These are phyloP conservation scores for Coprinopsis sp. DNA, from an alignment of 768 basidiomycete species.

Conservation along the genomic window DNA sequence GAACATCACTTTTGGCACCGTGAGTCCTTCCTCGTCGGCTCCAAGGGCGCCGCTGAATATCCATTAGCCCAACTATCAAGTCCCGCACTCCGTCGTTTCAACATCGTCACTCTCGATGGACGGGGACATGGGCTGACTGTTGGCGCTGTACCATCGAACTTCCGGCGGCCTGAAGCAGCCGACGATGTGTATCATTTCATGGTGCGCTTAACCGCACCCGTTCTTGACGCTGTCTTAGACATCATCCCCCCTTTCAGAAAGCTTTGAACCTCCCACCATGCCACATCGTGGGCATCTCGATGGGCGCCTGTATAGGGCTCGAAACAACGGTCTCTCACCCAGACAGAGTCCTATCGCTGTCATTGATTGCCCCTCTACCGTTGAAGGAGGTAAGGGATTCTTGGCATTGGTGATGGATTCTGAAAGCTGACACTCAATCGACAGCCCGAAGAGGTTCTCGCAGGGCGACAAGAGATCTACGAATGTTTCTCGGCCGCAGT, in stretches of 20 bases:
- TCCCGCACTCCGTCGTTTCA: conserved; percentile 30
- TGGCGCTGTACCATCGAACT: conserved; percentile 11
- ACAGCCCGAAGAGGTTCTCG: conserved; percentile 25
- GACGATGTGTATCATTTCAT: conserved; percentile 29
- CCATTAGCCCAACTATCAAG: conserved; percentile 33
- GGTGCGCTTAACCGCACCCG: conserved; percentile 17
- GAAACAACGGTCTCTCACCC: conserved; percentile 30
- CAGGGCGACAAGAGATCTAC: conserved; percentile 25
- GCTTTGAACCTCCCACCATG: conserved; percentile 29
- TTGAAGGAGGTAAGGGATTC: conserved; percentile 28
- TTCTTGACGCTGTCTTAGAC: background rate
- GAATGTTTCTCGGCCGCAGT: conserved; percentile 22
- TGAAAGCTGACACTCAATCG: background rate
- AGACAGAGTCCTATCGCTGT: conserved; percentile 26
- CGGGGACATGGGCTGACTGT: conserved; percentile 29
- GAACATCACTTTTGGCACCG: conserved; percentile 30
- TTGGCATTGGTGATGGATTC: conserved; percentile 12
- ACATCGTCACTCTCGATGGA: conserved; percentile 30
- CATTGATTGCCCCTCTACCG: conserved; percentile 31
- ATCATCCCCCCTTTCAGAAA: conserved; percentile 20
- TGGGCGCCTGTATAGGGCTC: conserved; percentile 30
- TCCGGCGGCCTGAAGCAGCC: conserved; percentile 26
- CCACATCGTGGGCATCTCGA: conserved; percentile 34
- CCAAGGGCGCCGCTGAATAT: background rate
- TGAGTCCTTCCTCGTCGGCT: conserved; percentile 12